Evolutionary conservation across 192 early-diverging fungal species (phyloP), one percentile per base, ranked within the genome.

Genomic region (Coemansia sp.): DNA sequence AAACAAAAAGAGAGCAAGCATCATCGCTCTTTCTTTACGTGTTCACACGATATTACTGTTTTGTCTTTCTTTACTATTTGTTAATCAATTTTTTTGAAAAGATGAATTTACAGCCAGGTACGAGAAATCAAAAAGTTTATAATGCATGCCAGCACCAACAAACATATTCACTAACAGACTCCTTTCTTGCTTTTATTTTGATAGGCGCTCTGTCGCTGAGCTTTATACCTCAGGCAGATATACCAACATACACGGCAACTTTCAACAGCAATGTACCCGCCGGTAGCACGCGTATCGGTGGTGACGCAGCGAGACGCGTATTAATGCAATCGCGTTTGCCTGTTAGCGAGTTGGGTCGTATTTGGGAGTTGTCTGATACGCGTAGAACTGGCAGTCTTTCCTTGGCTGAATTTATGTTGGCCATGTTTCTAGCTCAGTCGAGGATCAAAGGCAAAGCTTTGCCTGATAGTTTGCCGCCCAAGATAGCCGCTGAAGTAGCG

Each of bases 341-440:
- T 13, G 80, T 86, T 41, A 78, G 66, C 46, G 87, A 86, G 27
- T 78, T 90, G 59, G 87, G 87, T 61, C 78, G 80, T 18, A 88
- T 90, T 52, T 90, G 90, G 90, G 87, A 88, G 49, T 74, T 91
- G 12, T 82, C 89, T 9, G 89, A 91, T 49, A 67, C 87, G 0
- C 79, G 76, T 12, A 66, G 73, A 11, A 57, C 73, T 38, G 87
- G 86, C 1, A 76, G 84, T 42, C 78, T 91, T 31, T 86, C 88
- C 31, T 77, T 89, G 70, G 74, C 89, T 0, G 90, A 91, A 69
- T 91, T 91, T 75, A 87, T 83, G 51, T 64, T 91, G 59, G 88
- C 90, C 27, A 88, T 91, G 90, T 89, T 87, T 67, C 70, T 91
- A 33, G 86, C 90, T 5, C 85, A 89, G 44, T 77, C 86, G 12